Conservation (phyloP, 2,329 filamentous ascomycete genomes). For the Calonectria pseudoturangicola region DNA sequence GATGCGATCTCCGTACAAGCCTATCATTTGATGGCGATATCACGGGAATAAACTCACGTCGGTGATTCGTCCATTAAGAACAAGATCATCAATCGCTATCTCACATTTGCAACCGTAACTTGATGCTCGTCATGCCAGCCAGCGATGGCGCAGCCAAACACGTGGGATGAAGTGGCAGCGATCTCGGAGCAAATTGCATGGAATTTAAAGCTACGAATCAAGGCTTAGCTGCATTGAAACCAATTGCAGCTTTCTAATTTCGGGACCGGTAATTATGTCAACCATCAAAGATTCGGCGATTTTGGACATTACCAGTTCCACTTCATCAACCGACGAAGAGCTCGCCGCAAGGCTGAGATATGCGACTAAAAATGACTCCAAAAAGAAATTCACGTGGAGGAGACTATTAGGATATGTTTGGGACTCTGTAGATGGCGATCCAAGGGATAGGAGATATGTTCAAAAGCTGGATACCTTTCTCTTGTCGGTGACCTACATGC, state of each 20-base stretch:
- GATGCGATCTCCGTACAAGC: constrained; percentile 1
- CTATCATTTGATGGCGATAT: constrained; percentile 11
- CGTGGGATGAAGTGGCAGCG: constrained; percentile 8
- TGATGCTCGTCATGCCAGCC: constrained; percentile 30
- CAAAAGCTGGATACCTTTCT: constrained; percentile 40
- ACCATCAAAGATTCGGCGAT: constrained; percentile 11
- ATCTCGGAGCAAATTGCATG: constrained; percentile 7
- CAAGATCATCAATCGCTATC: constrained; percentile 27
- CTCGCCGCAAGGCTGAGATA: not conserved
- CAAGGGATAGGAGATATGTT: constrained; percentile 34
- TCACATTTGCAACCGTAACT: not conserved
- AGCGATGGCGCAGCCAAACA: constrained; percentile 22
- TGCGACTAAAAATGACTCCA: not conserved
- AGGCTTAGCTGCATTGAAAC: not conserved
- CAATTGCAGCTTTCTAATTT: not conserved
- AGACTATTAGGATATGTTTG: constrained; percentile 32
- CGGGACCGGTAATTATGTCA: not conserved
- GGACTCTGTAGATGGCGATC: constrained; percentile 40
- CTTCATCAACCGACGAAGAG: constrained; percentile 20
- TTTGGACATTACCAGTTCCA: not conserved
- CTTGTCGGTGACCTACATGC: constrained; percentile 29
- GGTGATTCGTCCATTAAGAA: not conserved
- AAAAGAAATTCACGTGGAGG: constrained; percentile 27
- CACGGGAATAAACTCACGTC: not conserved
- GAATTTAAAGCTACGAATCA: not conserved